phyloP scores from a whole-genome alignment of 371 early-diverging fungal genomes.

The Caulochytrium protostelioides region DNA sequence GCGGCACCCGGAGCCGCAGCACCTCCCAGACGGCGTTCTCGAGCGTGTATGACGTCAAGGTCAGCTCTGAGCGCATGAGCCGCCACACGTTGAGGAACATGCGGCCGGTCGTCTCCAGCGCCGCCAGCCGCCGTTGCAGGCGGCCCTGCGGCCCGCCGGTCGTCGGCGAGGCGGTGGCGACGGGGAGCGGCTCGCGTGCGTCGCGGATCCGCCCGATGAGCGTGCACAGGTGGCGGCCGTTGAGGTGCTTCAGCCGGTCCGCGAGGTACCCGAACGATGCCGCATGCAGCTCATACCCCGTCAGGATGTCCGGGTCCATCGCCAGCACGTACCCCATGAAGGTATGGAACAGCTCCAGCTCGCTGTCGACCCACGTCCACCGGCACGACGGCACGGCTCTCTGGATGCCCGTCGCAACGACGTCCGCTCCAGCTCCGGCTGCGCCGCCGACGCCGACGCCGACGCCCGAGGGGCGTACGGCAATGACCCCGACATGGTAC shows the following conservation, averaged over 20 bases:
- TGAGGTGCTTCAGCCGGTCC: constrained; percentile 25
- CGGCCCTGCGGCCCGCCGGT: too few species aligned
- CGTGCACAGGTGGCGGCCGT: too few species aligned
- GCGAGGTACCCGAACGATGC: constrained; percentile 71
- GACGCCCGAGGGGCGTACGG: too few species aligned
- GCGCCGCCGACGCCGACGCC: too few species aligned
- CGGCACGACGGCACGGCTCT: too few species aligned
- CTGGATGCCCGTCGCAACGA: too few species aligned
- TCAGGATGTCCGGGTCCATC: constrained; percentile 65
- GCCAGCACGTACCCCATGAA: constrained; percentile 25
- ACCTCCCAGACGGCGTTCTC: constrained; percentile 48
- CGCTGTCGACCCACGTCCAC: constrained; percentile 21
- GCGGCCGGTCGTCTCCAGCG: constrained; percentile 42
- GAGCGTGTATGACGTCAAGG: constrained; percentile 48
- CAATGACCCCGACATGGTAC: constrained; percentile 19
- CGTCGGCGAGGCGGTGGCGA: too few species aligned
- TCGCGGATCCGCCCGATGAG: too few species aligned
- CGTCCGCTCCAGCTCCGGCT: too few species aligned
- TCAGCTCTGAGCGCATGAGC: constrained; percentile 44
- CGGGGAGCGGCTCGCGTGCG: too few species aligned
- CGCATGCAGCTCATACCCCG: constrained; percentile 63
- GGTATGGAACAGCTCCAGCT: constrained; percentile 24
- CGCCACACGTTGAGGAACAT: constrained; percentile 76
- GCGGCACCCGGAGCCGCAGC: constrained; percentile 42
- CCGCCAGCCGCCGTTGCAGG: constrained; percentile 10